Evolutionary conservation across 768 basidiomycete species (phyloP), one percentile per base, ranked within the genome.

Genomic region (Brasilioporus rufonigricans): DNA sequence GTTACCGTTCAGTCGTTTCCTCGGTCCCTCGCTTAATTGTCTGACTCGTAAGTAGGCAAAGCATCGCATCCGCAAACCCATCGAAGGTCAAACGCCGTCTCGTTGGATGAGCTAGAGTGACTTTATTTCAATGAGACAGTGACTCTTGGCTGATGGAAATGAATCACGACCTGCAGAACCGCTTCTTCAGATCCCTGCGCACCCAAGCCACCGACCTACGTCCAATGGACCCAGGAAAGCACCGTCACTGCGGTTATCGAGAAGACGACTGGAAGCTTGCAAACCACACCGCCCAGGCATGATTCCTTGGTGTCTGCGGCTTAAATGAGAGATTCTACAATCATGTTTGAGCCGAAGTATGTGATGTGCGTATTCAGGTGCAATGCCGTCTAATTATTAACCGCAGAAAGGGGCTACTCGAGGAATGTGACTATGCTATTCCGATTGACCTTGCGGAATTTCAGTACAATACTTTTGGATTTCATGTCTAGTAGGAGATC

Each of bases 51-150:
- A 38, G 21, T 19, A 67, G 66, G 47, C 31, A 65, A 65, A 43
- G 44, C 57, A 32, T 29, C 63, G 1, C 19, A 23, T 6, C 40
- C 47, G 16, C 57, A 55, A 41, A 18, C 55, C 3, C 54, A 50
- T 11, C 65, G 0, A 32, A 55, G 51, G 46, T 36, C 65, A 4
- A 50, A 56, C n/a, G 39, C 48, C 4, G 31, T 58, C 29, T 55
- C 65, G 19, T 47, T 67, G 57, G 56, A 67, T 5, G 65, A 59
- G 13, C 41, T 57, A 4, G 58, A 50, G 66, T 65, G 31, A 41
- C 60, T 55, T 38, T 44, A 12, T 11, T 9, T 49, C 40, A 31
- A n/a, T 36, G 33, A 24, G 32, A 31, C 19, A 18, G 50, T 13
- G 16, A 9, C 4, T 0, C n/a, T 18, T 19, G 36, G 33, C 21